A percentile compares a stretch with the other conserved stretches of the same genome.
These are phyloP conservation scores for Epichloe scottii DNA, from an alignment of 2,329 filamentous ascomycete genomes.

Conservation along the genomic window DNA sequence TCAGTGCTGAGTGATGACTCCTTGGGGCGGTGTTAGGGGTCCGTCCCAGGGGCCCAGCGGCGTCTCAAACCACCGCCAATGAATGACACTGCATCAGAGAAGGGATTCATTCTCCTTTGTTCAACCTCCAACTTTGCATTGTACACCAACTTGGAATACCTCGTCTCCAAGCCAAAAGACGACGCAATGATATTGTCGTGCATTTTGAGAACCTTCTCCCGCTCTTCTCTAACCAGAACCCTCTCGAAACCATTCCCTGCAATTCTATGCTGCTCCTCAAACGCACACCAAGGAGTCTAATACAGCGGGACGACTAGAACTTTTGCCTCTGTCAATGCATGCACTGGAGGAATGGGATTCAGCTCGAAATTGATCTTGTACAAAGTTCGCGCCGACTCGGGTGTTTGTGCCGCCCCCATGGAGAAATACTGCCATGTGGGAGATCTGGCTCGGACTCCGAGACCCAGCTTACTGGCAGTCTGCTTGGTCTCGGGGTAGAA, in stretches of 20 bases:
- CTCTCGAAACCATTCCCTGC: background rate
- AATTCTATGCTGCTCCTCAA: background rate
- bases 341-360: slow-evolving; percentile 10
- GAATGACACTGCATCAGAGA: too few species aligned
- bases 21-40: too few species aligned
- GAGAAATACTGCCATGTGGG: slow-evolving; percentile 15
- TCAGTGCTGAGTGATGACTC: too few species aligned
- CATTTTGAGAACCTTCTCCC: background rate
- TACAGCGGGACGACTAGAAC: slow-evolving; percentile 10
- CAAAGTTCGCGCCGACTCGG: slow-evolving; percentile 4
- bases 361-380: slow-evolving; percentile 17
- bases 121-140: background rate
- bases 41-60: too few species aligned
- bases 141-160: background rate
- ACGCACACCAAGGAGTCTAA: background rate
- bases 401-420: too few species aligned
- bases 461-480: background rate
- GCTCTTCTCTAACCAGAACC: background rate
- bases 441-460: slow-evolving; percentile 13
- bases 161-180: background rate
- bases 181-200: background rate
- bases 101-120: too few species aligned
- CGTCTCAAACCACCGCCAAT: too few species aligned
- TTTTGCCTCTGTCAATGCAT: slow-evolving; percentile 8
- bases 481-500: background rate